phyloP scores from a whole-genome alignment of 2,329 filamentous ascomycete species.

The Davidsoniella virescens region DNA sequence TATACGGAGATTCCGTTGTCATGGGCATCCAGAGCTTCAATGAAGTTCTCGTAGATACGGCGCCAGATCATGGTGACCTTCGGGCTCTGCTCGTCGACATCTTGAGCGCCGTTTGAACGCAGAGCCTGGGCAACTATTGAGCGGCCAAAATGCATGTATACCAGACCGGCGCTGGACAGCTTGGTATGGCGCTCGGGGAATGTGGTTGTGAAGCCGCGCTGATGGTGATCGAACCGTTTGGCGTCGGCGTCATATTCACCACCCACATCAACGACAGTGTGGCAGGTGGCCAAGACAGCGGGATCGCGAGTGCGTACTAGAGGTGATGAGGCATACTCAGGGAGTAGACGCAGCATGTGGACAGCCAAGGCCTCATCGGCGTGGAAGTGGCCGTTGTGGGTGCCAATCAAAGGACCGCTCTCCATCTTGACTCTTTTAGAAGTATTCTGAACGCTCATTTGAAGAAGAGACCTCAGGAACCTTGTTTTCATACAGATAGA shows the following conservation, averaged over 20 bases:
- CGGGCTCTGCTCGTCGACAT: constrained; percentile 40
- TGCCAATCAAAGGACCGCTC: constrained; percentile 49
- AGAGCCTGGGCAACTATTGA: constrained; percentile 52
- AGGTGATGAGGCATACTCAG: constrained; percentile 54
- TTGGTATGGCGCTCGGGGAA: constrained; percentile 78
- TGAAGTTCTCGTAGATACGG: constrained; percentile 83
- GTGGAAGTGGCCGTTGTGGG: constrained; percentile 97
- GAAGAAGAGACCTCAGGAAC: constrained; percentile 26
- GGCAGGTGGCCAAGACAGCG: constrained; percentile 58
- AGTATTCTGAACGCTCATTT: constrained; percentile 48
- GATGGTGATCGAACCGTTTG: constrained; percentile 92
- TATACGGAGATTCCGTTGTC: constrained; percentile 87
- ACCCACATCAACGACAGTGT: constrained; percentile 96
- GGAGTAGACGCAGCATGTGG: constrained; percentile 82
- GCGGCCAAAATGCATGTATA: constrained; percentile 90
- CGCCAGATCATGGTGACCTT: constrained; percentile 63
- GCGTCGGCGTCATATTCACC: constrained; percentile 67
- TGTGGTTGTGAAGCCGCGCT: constrained; percentile 71
- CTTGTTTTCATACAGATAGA: constrained; percentile 9
- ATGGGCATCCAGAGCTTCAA: constrained; percentile 93
- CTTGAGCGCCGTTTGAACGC: constrained; percentile 19
- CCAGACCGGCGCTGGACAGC: constrained; percentile 81
- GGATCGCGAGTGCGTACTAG: constrained; percentile 84
- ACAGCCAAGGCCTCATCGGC: constrained; percentile 95
- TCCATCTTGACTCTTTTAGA: constrained; percentile 70